phyloP scores from a whole-genome alignment of 441 rosid species.

The Euphorbia celastroides region DNA sequence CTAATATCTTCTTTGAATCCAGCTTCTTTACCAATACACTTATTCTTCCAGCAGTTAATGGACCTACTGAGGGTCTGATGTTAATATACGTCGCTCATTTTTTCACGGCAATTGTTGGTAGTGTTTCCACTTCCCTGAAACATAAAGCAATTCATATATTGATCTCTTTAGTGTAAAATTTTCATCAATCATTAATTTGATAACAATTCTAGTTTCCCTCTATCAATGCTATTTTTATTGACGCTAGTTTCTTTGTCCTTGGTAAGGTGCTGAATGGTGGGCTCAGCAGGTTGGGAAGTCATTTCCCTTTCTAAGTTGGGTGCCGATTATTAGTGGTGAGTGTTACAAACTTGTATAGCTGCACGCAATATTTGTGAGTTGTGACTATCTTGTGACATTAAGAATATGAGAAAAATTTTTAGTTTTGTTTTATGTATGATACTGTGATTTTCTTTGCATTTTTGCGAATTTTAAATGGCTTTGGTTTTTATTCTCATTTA shows the following conservation, averaged over 20 bases:
- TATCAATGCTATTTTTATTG: constrained; percentile 1
- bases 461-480: not conserved
- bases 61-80: constrained; percentile 97
- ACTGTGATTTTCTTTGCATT: not conserved
- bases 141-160: not conserved
- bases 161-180: not conserved
- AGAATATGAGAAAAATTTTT: not conserved
- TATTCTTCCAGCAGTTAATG: constrained; percentile 87
- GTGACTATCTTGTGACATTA: too few species aligned
- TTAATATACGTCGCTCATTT: constrained; percentile 69
- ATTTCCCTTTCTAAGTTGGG: constrained; percentile 75
- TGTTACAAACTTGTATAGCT: not conserved
- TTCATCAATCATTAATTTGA: not conserved
- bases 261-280: constrained; percentile 96
- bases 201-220: not conserved
- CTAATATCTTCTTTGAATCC: constrained; percentile 23
- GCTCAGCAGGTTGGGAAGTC: constrained; percentile 55
- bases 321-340: constrained; percentile 70
- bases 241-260: not conserved
- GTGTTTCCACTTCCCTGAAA: constrained; percentile 16
- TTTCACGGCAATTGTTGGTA: constrained; percentile 81
- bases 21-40: constrained; percentile 94
- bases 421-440: not conserved
- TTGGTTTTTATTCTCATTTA: not conserved
- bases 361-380: not conserved